A percentile compares a stretch with the other conserved stretches of the same genome.
Conservation (phyloP, 495 filamentous ascomycete species). For the Hypoxylon crocopeplum region DNA sequence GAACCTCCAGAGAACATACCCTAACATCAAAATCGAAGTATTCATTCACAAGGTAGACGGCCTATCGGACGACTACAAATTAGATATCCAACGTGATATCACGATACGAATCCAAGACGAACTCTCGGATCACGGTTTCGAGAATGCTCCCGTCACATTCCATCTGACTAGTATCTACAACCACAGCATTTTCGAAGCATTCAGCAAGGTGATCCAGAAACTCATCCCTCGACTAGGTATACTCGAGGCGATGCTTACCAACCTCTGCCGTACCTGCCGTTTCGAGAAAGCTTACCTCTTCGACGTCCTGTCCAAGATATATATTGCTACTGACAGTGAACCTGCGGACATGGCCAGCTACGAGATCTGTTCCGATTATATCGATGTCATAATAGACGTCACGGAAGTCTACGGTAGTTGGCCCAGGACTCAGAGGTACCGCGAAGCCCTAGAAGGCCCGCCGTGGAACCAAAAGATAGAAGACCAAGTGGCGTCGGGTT, state of each 20-base stretch:
- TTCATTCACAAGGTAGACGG: conserved; percentile 99
- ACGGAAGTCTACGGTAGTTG: conserved; percentile 90
- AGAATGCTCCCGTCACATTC: conserved; percentile 90
- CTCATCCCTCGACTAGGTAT: conserved; percentile 91
- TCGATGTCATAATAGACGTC: conserved; percentile 96
- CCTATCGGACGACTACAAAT: conserved; percentile 90
- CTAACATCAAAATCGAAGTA: conserved; percentile 92
- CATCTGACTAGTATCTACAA: conserved; percentile 97
- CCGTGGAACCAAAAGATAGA: conserved; percentile 69
- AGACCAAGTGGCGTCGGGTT: conserved; percentile 65
- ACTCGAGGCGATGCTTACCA: conserved; percentile 89
- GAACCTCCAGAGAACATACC: conserved; percentile 83
- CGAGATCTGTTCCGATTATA: conserved; percentile 97
- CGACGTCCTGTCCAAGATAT: conserved; percentile 96
- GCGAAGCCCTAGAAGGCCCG: conserved; percentile 63
- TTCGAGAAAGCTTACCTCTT: conserved; percentile 99
- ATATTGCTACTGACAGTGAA: conserved; percentile 92
- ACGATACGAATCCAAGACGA: conserved; percentile 97
- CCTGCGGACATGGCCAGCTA: conserved; percentile 93
- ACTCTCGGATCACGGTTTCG: conserved; percentile 86
- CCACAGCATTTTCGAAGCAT: conserved; percentile 96
- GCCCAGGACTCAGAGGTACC: conserved; percentile 58
- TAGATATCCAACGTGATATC: conserved; percentile 92
- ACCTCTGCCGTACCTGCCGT: conserved; percentile 82
- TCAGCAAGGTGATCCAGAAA: conserved; percentile 97